Base-by-base conservation (phyloP, 2,329 filamentous ascomycete genomes). In the Nemania sp. region DNA sequence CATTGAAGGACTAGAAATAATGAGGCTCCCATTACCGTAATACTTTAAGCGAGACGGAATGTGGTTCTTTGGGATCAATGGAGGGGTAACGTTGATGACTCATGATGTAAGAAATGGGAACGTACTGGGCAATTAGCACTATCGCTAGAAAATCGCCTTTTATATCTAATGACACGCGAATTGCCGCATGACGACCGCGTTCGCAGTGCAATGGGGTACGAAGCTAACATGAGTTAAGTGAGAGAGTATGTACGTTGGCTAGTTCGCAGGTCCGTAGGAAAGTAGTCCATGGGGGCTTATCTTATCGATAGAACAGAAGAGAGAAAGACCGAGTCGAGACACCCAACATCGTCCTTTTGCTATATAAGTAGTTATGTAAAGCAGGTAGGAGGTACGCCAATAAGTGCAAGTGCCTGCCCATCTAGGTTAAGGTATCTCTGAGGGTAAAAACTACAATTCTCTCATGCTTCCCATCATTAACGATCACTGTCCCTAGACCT, bases 21-120 rank as follows among this genome's bases (percentile, higher is more conserved):
- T 22, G 49, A 32, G n/a, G 68, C 66, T 57, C 38, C 24, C 15
- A 78, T 72, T 82, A 90, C 90, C 90, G 83, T 43, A 92, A 83
- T 57, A 92, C 92, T 83, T 94, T 95, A 61, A 94, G 83, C 59
- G 92, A 94, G 53, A 94, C 88, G 22, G 90, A 89, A 80, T 94
- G 92, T 43, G 92, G 91, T 80, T 94, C 92, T 79, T 93, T 93
- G 68, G 84, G 81, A 67, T 89, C 87, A 65, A 86, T 83, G 15
- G 86, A 87, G 7, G 86, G 82, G 73, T 86, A 88, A 72, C 85
- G 80, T 77, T 88, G 86, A 73, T 89, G 87, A 78, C 85, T 88
- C 87, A 89, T 89, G 64, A 68, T 45, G 63, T 26, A 55, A 65
- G 38, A 63, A 53, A 60, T 59, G 38, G 20, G 22, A 60, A 53